Conservation (phyloP, 805 yeast species). For the Wickerhamomyces alni region DNA sequence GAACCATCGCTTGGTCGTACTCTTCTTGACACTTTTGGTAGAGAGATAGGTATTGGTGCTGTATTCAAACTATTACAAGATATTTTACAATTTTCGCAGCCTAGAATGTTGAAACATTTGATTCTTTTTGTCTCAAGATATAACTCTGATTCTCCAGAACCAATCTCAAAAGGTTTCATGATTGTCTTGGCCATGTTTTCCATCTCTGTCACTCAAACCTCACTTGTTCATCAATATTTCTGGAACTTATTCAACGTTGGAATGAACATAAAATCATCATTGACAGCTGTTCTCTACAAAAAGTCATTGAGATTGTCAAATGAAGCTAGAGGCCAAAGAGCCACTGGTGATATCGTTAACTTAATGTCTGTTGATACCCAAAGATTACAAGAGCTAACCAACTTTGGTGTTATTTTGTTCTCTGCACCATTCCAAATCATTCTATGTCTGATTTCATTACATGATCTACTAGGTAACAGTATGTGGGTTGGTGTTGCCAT, state of each 20-base stretch:
- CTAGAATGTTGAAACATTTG: slow-evolving; percentile 65
- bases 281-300: slow-evolving; percentile 61
- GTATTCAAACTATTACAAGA: slow-evolving; percentile 74
- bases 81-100: slow-evolving; percentile 75
- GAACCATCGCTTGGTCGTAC: slow-evolving; percentile 54
- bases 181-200: slow-evolving; percentile 71
- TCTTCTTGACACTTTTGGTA: slow-evolving; percentile 64
- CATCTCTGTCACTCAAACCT: slow-evolving; percentile 72
- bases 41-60: slow-evolving; percentile 62
- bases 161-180: slow-evolving; percentile 70
- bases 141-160: slow-evolving; percentile 34
- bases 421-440: slow-evolving; percentile 88
- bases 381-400: slow-evolving; percentile 77
- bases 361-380: slow-evolving; percentile 92
- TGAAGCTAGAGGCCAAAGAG: slow-evolving; percentile 62
- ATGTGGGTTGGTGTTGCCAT: slow-evolving; percentile 95
- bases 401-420: slow-evolving; percentile 77
- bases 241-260: slow-evolving; percentile 70
- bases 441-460: slow-evolving; percentile 67
- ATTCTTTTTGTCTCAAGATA: slow-evolving; percentile 52
- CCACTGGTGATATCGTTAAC: slow-evolving; percentile 91
- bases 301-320: slow-evolving; percentile 65
- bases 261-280: slow-evolving; percentile 65
- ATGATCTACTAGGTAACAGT: slow-evolving; percentile 72
- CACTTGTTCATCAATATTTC: slow-evolving; percentile 72